Conservation (phyloP, 306 rosid species). For the Lathyrus aphaca region DNA sequence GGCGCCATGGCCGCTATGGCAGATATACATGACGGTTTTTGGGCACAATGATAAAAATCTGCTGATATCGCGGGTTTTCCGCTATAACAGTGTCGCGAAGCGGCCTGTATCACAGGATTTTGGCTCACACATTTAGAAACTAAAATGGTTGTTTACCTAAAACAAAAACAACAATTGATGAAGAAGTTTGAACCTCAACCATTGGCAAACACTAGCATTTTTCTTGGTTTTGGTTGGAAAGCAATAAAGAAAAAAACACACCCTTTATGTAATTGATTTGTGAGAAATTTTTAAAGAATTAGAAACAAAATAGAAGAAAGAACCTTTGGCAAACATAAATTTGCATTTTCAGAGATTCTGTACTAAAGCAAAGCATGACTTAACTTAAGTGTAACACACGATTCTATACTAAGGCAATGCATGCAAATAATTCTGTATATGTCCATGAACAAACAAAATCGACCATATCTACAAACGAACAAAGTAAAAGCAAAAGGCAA, state of each 20-base stretch:
- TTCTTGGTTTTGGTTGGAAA: conserved; percentile 3
- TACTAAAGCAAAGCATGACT: not conserved
- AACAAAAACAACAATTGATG: not conserved
- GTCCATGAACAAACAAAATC: conserved; percentile 38
- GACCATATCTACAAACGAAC: conserved; percentile 38
- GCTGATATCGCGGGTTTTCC: too few species aligned
- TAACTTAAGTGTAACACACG: conserved; percentile 32
- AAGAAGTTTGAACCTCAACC: conserved; percentile 33
- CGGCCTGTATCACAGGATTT: too few species aligned
- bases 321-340: conserved; percentile 31
- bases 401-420: conserved; percentile 12
- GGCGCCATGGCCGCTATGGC: too few species aligned
- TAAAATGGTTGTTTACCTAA: not conserved
- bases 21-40: too few species aligned
- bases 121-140: not conserved
- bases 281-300: not conserved
- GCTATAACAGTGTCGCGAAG: too few species aligned
- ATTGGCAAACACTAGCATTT: conserved; percentile 7
- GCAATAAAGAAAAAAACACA: conserved; percentile 9
- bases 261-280: not conserved
- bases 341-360: conserved; percentile 40
- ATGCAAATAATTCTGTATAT: not conserved
- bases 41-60: too few species aligned
- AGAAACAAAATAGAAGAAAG: conserved; percentile 26
- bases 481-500: conserved; percentile 52